A percentile compares a stretch with the other conserved stretches of the same genome.
Evolutionary conservation across 2,329 filamentous ascomycete genomes (phyloP).

Genomic region (Hortaea sp.): DNA sequence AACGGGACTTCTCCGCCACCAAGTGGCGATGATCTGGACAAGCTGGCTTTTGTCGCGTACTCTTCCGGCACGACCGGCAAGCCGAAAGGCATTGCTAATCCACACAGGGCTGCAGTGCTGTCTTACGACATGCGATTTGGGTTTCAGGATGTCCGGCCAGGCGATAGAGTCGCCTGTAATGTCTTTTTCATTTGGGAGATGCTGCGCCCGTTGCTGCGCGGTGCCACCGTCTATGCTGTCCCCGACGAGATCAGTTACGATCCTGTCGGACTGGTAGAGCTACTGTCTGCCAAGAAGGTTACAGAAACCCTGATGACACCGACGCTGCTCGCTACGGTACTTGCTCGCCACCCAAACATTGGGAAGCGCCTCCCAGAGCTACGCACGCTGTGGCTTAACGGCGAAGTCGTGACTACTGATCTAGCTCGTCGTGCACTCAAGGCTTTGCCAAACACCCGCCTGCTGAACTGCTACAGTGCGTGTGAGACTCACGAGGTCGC

Average conservation of each 20-base stretch:
- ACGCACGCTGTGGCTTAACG: slow-evolving; percentile 67
- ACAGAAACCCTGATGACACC: slow-evolving; percentile 80
- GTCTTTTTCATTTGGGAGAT: slow-evolving; percentile 86
- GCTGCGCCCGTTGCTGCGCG: slow-evolving; percentile 62
- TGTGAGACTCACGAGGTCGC: slow-evolving; percentile 76
- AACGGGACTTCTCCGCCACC: slow-evolving; percentile 31
- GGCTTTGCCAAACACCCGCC: slow-evolving; percentile 56
- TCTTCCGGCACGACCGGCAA: slow-evolving; percentile 64
- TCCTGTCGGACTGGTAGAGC: slow-evolving; percentile 60
- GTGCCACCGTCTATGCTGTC: slow-evolving; percentile 65
- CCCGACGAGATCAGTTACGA: slow-evolving; percentile 72
- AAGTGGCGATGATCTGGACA: slow-evolving; percentile 58
- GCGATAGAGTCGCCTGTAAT: slow-evolving; percentile 76
- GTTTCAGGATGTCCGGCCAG: slow-evolving; percentile 57
- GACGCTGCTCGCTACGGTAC: slow-evolving; percentile 63
- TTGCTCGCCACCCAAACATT: slow-evolving; percentile 59
- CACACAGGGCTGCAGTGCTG: slow-evolving; percentile 58
- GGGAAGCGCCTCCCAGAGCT: slow-evolving; percentile 54
- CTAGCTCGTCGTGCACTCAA: slow-evolving; percentile 58
- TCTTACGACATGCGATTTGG: slow-evolving; percentile 66
- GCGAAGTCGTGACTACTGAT: slow-evolving; percentile 72
- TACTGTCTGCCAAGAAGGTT: slow-evolving; percentile 55
- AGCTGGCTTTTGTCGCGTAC: slow-evolving; percentile 71
- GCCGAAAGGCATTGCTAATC: slow-evolving; percentile 72
- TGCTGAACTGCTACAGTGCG: slow-evolving; percentile 74